phyloP scores from a whole-genome alignment of 768 basidiomycete species.

The Naganishia antarctica region DNA sequence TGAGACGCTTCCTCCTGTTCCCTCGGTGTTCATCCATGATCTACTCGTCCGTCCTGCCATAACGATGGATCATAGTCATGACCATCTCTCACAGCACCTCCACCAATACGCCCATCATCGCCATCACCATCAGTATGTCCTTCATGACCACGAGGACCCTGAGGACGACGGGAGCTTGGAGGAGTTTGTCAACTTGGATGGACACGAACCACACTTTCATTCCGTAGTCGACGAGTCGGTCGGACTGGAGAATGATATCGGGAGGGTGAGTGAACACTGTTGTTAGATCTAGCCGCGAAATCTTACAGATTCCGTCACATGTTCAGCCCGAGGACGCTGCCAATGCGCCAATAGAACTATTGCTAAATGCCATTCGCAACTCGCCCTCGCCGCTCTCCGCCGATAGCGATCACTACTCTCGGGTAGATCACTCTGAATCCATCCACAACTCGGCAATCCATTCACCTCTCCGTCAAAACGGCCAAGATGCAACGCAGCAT shows the following conservation, averaged over 20 bases:
- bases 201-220: background rate
- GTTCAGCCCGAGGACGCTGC: slow-evolving; percentile 5
- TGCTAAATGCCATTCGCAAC: slow-evolving; percentile 14
- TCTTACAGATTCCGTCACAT: background rate
- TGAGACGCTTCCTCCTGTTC: background rate
- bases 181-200: slow-evolving; percentile 16
- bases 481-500: background rate
- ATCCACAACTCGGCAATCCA: background rate
- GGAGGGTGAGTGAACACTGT: background rate
- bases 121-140: slow-evolving; percentile 1
- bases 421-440: background rate
- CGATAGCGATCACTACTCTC: slow-evolving; percentile 9
- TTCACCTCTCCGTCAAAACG: background rate
- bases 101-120: background rate
- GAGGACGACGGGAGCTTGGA: slow-evolving; percentile 11
- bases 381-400: slow-evolving; percentile 11
- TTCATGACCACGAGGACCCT: background rate
- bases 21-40: slow-evolving; percentile 12
- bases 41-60: background rate
- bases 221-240: background rate
- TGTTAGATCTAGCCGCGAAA: background rate
- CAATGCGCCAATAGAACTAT: slow-evolving; percentile 8
- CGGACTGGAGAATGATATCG: slow-evolving; percentile 1
- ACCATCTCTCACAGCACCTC: slow-evolving; percentile 11
- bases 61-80: slow-evolving; percentile 18